Evolutionary conservation across 345 rosid species (phyloP), one percentile per base, ranked within the genome.

Genomic region (Hibiscus trionum): DNA sequence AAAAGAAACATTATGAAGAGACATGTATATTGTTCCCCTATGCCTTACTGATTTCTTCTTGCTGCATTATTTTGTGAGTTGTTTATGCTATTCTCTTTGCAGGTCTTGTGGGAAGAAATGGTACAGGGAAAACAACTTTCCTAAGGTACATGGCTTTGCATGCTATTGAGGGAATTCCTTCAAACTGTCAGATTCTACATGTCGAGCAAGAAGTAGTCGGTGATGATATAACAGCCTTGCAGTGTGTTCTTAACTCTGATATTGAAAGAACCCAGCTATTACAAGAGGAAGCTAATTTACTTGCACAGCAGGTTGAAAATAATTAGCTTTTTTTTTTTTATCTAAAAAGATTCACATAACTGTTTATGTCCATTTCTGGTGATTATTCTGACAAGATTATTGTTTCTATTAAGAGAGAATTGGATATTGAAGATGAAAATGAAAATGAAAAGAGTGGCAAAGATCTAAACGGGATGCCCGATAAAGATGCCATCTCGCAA

Each of bases 191-290:
- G 83, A 89, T 92, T 70, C 84, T 95, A 82, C 99, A 95, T 66
- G 98, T 95, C 21, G 99, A 95, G 82, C 98, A 92, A 82, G 99
- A 95, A 87, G 99, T 95, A 44, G 93, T 39, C 75, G 99, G 99
- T 75, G 99, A 95, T 85, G 80, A 77, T 70, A 90, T 81, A 19
- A 62, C 98, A 62, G 98, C 99, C 47, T 88, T 92, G 80, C 99
- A 95, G 80, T 92, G 99, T 73, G 97, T 95, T 74, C 93, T 95
- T 46, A 87, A 90, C 83, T 57, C 98, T 83, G 99, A 95, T 82
- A 72, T 89, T 53, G 99, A 95, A 78, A 90, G 99, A 85, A 80
- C 87, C 77, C 83, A 83, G 76, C 97, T 95, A 67, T 62, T 92
- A 81, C 86, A 82, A 82, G 99, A 95, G 82, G 99, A 95, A 83